phyloP scores from a whole-genome alignment of 495 filamentous ascomycete species.

The Jackrogersella multiformis region DNA sequence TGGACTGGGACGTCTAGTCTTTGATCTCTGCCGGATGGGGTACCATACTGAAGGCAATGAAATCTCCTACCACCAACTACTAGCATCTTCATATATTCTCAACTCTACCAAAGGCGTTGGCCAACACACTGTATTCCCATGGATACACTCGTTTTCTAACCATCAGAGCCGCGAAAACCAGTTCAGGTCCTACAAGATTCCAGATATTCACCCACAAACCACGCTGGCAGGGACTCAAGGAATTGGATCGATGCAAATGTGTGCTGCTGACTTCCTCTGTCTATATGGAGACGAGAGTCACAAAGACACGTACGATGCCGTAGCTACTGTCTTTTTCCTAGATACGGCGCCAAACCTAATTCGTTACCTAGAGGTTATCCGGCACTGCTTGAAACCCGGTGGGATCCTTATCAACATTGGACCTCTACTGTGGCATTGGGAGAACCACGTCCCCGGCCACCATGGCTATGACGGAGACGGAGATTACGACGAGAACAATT shows the following conservation, averaged over 20 bases:
- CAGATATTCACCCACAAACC: constrained; percentile 76
- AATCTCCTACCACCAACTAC: constrained; percentile 90
- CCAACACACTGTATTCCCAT: constrained; percentile 77
- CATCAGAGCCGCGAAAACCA: constrained; percentile 75
- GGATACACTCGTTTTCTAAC: constrained; percentile 84
- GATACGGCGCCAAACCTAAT: constrained; percentile 95
- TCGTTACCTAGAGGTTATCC: constrained; percentile 83
- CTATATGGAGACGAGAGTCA: constrained; percentile 71
- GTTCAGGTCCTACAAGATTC: constrained; percentile 72
- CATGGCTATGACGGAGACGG: constrained; percentile 56
- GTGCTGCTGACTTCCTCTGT: constrained; percentile 81
- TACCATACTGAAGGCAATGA: constrained; percentile 89
- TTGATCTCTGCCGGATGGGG: constrained; percentile 80
- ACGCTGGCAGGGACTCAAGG: constrained; percentile 56
- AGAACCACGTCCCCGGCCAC: constrained; percentile 60
- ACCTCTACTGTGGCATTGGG: constrained; percentile 91
- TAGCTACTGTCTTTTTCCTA: constrained; percentile 92
- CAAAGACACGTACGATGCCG: constrained; percentile 74
- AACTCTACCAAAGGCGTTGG: constrained; percentile 64
- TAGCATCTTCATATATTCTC: constrained; percentile 87
- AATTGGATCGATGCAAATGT: constrained; percentile 81
- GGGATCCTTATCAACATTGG: constrained; percentile 91
- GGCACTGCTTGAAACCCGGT: constrained; percentile 76
- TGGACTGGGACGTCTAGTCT: constrained; percentile 80
- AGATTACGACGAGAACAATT: constrained; percentile 54